Base-by-base conservation (phyloP, 169 alveolate genomes). In the Cystoisospora suis region DNA sequence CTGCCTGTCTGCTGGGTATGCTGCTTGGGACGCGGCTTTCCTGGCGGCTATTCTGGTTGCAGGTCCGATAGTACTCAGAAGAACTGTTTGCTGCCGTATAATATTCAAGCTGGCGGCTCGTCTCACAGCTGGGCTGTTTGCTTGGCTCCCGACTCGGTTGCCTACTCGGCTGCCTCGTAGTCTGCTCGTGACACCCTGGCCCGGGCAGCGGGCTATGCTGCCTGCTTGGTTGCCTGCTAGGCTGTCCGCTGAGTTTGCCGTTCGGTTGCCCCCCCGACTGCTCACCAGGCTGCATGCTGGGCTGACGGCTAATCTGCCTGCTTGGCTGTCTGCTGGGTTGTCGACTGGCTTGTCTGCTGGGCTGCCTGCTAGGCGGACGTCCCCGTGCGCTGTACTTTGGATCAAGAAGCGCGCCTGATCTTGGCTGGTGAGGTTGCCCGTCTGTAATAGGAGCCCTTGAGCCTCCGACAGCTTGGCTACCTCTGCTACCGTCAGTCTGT, bases 141-240 rank as follows among this genome's bases (percentile, higher is more conserved):
- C 81, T 70, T 23, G 81, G 81, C 81, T 70, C 53, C 53, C 81
- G 81, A 36, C 81, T 70, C 53, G 15, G 75, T 38, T 61, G 75
- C 75, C 75, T 5, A 38, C 75, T 61, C 75, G 75, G 12, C 65
- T 53, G 29, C 65, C 23, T 12, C 65, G 65, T 12, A 53, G 65
- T 53, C 29, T 15, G 65, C 65, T 53, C 65, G 29, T 53, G 65
- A 12, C 29, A 12, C 23, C 65, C 65, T 15, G 65, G 65, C 12
- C 65, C 65, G 65, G 65, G 65, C 23, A 15, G 65, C 23, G 29
- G 65, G 23, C 65, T 53, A 53, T 53, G 65, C 23, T 53, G 65
- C 65, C 65, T 12, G 23, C 65, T 53, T 12, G 23, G 65, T 53
- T 53, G 65, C 65, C 81, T 12, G 46, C 81, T 70, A 47, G 81